These are phyloP conservation scores for Glycyrrhiza uralensis DNA, from an alignment of 306 rosid genomes.

Conservation along the genomic window DNA sequence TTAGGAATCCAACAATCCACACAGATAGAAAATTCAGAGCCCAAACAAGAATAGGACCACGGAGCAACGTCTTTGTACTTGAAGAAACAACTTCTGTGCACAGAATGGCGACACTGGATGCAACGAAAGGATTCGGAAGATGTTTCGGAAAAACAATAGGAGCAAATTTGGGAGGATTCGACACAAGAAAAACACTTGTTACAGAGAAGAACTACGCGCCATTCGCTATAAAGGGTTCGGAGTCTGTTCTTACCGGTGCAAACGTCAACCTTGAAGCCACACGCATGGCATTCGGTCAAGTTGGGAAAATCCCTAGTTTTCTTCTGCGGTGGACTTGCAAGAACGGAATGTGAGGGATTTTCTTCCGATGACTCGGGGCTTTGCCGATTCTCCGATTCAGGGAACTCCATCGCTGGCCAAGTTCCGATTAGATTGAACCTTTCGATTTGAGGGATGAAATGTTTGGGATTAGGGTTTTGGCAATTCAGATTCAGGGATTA, in stretches of 20 bases:
- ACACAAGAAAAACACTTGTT: constrained; percentile 51
- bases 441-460: not conserved
- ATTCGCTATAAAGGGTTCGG: constrained; percentile 63
- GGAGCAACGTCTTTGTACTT: constrained; percentile 39
- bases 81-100: constrained; percentile 47
- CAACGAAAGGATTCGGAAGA: constrained; percentile 41
- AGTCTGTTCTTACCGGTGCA: constrained; percentile 55
- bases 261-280: constrained; percentile 56
- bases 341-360: not conserved
- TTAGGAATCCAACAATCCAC: constrained; percentile 78
- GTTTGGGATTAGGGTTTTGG: constrained; percentile 20
- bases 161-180: constrained; percentile 61
- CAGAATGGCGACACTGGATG: constrained; percentile 44
- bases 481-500: not conserved
- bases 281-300: constrained; percentile 64
- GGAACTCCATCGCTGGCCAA: constrained; percentile 21
- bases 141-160: constrained; percentile 53
- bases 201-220: constrained; percentile 82
- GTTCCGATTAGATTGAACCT: not conserved
- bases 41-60: constrained; percentile 46
- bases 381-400: constrained; percentile 14
- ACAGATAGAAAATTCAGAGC: constrained; percentile 47
- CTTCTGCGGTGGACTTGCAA: constrained; percentile 28
- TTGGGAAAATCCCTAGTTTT: constrained; percentile 75
- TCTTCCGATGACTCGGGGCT: constrained; percentile 12